Base-by-base conservation (phyloP, 2,329 filamentous ascomycete genomes). In the Graphiopsis chlorocephala region DNA sequence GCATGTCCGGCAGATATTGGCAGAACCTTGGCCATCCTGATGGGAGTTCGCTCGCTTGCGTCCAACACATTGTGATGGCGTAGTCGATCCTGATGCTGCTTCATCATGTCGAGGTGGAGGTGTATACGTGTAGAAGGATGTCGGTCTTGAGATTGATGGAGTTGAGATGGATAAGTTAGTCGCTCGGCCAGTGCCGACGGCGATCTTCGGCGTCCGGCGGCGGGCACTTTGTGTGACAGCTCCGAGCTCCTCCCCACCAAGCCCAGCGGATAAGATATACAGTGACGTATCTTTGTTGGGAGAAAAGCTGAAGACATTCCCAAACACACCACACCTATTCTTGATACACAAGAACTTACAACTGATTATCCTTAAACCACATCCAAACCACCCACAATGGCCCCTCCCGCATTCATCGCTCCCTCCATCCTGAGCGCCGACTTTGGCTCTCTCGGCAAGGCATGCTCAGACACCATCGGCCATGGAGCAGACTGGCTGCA, bases 401-500 rank as follows among this genome's bases (percentile, higher is more conserved):
- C 92, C 64, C 95, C 94, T 26, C 88, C 89, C 68, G 91, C 95
- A 56, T 97, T 99, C 78, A 97, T 99, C 73, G 94, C 94, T 17
- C 95, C 95, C 31, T 98, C 94, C n/a, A 98, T 99, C 73, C 88
- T 99, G 67, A 96, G 93, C 74, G 94, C 94, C 70, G 94, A 99
- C 84, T 99, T 99, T 81, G 93, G 88, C 74, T 85, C 90, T 69
- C 86, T 99, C 65, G 93, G 94, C 72, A 86, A 88, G 74, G 94
- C 92, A 78, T 99, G 95, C 82, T 87, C 88, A 60, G 86, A 87
- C 73, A 97, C 93, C 66, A 97, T 99, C 73, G 84, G 85, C 60
- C 87, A 93, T 70, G 92, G 93, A 65, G 92, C 93, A 69, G 92
- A 97, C 83, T 96, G 92, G 91, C 86, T 96, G 72, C 92, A 97